A percentile compares a stretch with the other conserved stretches of the same genome.
phyloP scores from a whole-genome alignment of 768 basidiomycete species.

The Infundibulicybe gibba region DNA sequence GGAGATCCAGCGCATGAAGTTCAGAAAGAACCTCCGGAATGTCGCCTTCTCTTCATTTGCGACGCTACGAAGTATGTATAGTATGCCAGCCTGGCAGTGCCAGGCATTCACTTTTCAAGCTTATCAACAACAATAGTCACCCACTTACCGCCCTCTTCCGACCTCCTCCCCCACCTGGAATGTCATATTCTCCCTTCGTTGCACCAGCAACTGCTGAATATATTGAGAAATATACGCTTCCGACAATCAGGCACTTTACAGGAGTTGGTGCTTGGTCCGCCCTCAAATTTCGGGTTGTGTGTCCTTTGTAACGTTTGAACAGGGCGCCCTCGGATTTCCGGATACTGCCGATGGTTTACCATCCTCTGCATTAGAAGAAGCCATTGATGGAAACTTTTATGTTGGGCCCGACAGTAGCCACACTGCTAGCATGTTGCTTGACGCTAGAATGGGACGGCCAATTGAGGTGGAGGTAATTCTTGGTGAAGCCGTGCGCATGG shows the following conservation, averaged over 20 bases:
- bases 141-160: constrained; percentile 29
- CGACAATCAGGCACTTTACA: constrained; percentile 32
- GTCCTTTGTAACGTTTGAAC: not conserved
- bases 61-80: constrained; percentile 20
- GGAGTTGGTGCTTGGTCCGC: constrained; percentile 34
- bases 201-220: constrained; percentile 22
- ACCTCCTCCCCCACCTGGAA: constrained; percentile 14
- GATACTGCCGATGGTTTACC: constrained; percentile 44
- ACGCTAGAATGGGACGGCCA: constrained; percentile 48
- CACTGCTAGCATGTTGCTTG: constrained; percentile 61
- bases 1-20: constrained; percentile 42
- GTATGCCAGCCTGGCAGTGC: too few species aligned
- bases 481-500: constrained; percentile 57
- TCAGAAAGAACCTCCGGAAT: constrained; percentile 42
- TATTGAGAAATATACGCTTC: constrained; percentile 29
- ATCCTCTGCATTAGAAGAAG: constrained; percentile 32
- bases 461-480: constrained; percentile 68
- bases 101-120: too few species aligned
- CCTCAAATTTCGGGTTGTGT: not conserved
- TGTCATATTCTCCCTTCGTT: constrained; percentile 20
- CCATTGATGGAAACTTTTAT: constrained; percentile 35
- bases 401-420: constrained; percentile 38
- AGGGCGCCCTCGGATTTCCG: constrained; percentile 48
- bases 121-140: not conserved
- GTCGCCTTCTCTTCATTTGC: constrained; percentile 31